Evolutionary conservation across 163 green algal genomes (phyloP).

Genomic region (Scenedesmus sp.): DNA sequence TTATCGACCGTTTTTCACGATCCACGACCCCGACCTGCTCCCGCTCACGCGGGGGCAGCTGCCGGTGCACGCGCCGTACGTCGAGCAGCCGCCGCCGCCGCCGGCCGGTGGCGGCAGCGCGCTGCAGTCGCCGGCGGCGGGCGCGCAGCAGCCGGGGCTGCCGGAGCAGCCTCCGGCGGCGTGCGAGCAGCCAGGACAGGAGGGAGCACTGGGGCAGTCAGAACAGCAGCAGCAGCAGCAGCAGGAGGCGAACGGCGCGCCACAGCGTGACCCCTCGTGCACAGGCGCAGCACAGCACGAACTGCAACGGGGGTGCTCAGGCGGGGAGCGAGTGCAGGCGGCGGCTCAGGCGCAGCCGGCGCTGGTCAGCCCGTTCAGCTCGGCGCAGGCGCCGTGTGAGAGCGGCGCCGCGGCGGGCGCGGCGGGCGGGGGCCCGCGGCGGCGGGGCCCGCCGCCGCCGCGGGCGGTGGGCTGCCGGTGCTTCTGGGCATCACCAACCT

Average conservation of each 20-base stretch:
- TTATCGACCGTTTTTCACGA: constrained; percentile 93
- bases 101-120: background rate
- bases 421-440: too few relatives aligned
- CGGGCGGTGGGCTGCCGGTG: background rate
- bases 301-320: too few relatives aligned
- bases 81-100: too few relatives aligned
- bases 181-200: background rate
- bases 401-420: too few relatives aligned
- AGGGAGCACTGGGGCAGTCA: background rate
- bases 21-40: constrained; percentile 87
- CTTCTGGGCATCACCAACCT: constrained; percentile 91
- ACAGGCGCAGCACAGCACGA: too few relatives aligned
- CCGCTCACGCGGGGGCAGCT: constrained; percentile 48
- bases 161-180: background rate
- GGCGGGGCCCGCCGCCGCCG: background rate
- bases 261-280: too few relatives aligned
- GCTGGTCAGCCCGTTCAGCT: too few relatives aligned
- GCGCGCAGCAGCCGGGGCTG: background rate
- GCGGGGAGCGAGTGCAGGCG: too few relatives aligned
- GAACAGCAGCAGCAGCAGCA: background rate
- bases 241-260: background rate
- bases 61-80: constrained; percentile 2
- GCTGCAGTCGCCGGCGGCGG: background rate
- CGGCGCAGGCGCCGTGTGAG: too few relatives aligned
- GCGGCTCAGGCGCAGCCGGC: too few relatives aligned